Evolutionary conservation across 768 basidiomycete species (phyloP), one percentile per base, ranked within the genome.

Genomic region (Termitomyces titanicus): DNA sequence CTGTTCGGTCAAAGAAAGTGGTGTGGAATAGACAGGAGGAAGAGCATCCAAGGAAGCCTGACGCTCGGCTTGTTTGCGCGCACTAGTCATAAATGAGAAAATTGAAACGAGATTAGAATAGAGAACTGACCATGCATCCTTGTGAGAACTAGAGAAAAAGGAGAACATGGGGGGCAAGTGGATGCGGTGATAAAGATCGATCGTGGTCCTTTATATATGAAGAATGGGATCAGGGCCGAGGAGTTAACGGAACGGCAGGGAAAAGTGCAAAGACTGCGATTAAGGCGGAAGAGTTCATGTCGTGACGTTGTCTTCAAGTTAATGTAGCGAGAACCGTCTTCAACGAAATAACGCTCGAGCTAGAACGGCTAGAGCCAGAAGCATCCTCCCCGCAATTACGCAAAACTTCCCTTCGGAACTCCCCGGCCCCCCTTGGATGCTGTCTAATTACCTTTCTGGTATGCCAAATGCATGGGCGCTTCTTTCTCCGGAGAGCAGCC

Each of bases 21-120:
- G 72, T 24, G 67, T 54, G 15, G 73, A 72, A 56, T 74, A 77
- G 52, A 63, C 47, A 55, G 70, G 61, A 34, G 73, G 69, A 25
- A 79, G 70, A 17, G 74, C 68, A 58, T 73, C 73, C 58, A 79
- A 70, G 61, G 74, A 68, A 29, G 69, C 67, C 65, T 76, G 71
- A 50, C 77, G 75, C 59, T 79, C 74, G 52, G 67, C 61, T 65
- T 76, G 77, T 64, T 79, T 79, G 70, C 70, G 68, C 55, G 69
- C 66, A 64, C 79, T 81, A 13, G 53, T 3, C 39, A 34, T 40
- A 51, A 25, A 38, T 24, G 35, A 47, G 48, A 37, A 46, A 20
- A 34, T 15, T 27, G 33, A 15, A 48, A 27, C 25, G 33, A 13
- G 27, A 55, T 40, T 3, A 37, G 0, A 13, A 10, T 5, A 2